Percentiles rank a stretch among this genome's conserved stretches.
Conservation (phyloP, 2,329 filamentous ascomycete species). For the Ophiosphaerella korrae region DNA sequence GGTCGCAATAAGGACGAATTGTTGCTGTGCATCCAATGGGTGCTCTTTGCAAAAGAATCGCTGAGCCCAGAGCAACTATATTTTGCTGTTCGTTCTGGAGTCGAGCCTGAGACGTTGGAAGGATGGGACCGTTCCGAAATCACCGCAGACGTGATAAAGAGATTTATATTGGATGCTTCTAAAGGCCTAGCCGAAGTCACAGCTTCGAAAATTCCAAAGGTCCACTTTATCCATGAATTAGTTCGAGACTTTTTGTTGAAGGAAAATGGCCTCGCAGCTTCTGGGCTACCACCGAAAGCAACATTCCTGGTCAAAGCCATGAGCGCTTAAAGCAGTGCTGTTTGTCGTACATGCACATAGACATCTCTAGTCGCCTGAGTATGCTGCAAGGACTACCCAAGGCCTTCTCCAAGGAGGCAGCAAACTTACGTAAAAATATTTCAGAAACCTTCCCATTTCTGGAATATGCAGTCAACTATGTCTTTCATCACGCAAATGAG, state of each 20-base stretch:
- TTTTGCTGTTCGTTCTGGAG: conserved; percentile 16
- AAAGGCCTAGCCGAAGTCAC: conserved; percentile 31
- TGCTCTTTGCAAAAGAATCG: background rate
- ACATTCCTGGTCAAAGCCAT: conserved; percentile 30
- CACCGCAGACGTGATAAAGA: conserved; percentile 10
- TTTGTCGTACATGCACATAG: conserved; percentile 44
- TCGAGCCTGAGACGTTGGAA: conserved; percentile 7
- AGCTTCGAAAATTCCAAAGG: conserved; percentile 18
- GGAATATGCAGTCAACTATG: conserved; percentile 49
- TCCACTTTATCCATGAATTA: conserved; percentile 37
- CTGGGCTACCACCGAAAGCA: conserved; percentile 36
- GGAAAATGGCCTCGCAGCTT: conserved; percentile 38
- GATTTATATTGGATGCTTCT: conserved; percentile 27
- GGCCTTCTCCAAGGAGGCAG: no score
- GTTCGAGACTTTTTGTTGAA: conserved; percentile 37
- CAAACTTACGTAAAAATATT: no score
- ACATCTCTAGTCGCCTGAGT: conserved; percentile 8
- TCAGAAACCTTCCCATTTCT: conserved; percentile 51
- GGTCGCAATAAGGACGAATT: conserved; percentile 6
- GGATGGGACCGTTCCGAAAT: conserved; percentile 21
- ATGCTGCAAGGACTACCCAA: background rate
- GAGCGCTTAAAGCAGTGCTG: conserved; percentile 44
- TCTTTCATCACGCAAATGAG: conserved; percentile 51
- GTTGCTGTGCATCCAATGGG: conserved; percentile 17
- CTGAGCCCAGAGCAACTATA: conserved; percentile 20